Base-by-base conservation (phyloP, 306 rosid species). In the Rubus idaeus region DNA sequence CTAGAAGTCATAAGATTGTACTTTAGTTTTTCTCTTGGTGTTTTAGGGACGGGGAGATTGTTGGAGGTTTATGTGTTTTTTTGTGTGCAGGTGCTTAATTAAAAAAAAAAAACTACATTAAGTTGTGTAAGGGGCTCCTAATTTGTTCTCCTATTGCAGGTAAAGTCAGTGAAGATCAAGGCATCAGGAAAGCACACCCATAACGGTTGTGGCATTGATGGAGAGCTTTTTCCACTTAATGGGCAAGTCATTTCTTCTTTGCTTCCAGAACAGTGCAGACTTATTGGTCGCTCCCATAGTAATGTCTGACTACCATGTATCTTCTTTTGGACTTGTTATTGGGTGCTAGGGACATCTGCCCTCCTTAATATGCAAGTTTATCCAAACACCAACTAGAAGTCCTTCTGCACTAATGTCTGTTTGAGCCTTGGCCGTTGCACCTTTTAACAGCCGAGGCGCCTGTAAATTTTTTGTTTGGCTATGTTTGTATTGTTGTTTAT, bases 191-290 rank as follows among this genome's bases (percentile, higher is more conserved):
- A 95, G 87, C 98, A 89, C 87, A 88, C 88, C 62, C 96, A 92
- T 81, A 89, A 85, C 17, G 93, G 99, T 8, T 95, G 99, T 74
- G 99, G 99, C 57, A 95, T 95, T 81, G 99, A 95, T 88, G 99
- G 99, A 63, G 99, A 95, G 88, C 90, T 95, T 73, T 95, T 95
- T 81, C 87, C 91, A 21, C 96, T 91, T 65, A 85, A 84, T 76
- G 99, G 97, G 50, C 96, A 92, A 87, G 88, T 90, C 55, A 71
- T 90, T 65, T 95, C 98, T 51, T 84, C 96, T 37, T 61, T 95
- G 90, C 97, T 92, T 82, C 99, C 99, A 3, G 99, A 95, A 83
- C 99, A 95, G 69, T 95, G 99, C 91, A 91, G 99, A 80, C 97
- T 95, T 65, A 92, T 95, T 73, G 99, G 99, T 84, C 97, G 90